A percentile compares a stretch with the other conserved stretches of the same genome.
phyloP scores from a whole-genome alignment of 805 yeast species.

The Ogataea henricii region DNA sequence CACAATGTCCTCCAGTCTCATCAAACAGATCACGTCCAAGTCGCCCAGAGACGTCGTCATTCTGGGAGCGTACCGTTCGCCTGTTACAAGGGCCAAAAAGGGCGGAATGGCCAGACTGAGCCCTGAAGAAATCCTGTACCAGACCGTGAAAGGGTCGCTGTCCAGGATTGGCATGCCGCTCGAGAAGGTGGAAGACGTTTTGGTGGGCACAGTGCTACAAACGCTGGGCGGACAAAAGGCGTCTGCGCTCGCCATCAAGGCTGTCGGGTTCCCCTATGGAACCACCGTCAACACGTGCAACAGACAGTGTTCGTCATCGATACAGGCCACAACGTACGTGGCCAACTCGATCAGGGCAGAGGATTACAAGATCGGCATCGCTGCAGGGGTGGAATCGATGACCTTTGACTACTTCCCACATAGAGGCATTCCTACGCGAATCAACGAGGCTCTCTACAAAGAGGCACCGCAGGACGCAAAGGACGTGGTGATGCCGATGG shows the following conservation, averaged over 20 bases:
- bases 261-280: conserved; percentile 36
- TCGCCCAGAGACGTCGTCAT: conserved; percentile 38
- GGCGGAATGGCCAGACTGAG: conserved; percentile 39
- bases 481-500: conserved; percentile 37
- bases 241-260: conserved; percentile 38
- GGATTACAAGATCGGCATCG: conserved; percentile 37
- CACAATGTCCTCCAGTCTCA: conserved; percentile 12
- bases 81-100: conserved; percentile 38
- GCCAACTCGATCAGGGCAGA: conserved; percentile 37
- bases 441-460: conserved; percentile 28
- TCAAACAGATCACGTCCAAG: conserved; percentile 23
- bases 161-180: conserved; percentile 28
- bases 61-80: conserved; percentile 39
- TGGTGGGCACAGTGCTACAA: conserved; percentile 41
- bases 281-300: conserved; percentile 41
- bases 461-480: conserved; percentile 35
- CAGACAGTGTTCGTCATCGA: conserved; percentile 43
- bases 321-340: conserved; percentile 38
- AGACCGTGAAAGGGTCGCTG: conserved; percentile 35
- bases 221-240: conserved; percentile 42
- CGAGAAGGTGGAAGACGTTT: conserved; percentile 36
- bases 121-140: conserved; percentile 39
- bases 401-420: conserved; percentile 43
- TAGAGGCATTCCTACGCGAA: conserved; percentile 39
- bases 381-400: conserved; percentile 48